Evolutionary conservation across 1,284 basidiomycete species (phyloP).

Genomic region (Cerioporus squamosus): DNA sequence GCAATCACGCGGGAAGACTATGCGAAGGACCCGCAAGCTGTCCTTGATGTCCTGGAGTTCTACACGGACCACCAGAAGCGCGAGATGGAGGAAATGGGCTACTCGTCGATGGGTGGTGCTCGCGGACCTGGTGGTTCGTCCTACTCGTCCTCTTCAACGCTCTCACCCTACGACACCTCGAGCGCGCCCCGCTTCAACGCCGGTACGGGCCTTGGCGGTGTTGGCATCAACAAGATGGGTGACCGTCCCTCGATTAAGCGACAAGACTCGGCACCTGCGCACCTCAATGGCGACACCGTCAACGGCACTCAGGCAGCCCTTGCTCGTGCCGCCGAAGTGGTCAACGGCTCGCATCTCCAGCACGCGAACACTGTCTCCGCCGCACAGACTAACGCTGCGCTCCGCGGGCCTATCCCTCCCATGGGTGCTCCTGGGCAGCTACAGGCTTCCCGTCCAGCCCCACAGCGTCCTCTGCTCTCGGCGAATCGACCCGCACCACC

Average conservation of each 20-base stretch:
- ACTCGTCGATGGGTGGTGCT: conserved; percentile 18
- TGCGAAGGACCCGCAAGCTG: conserved; percentile 95
- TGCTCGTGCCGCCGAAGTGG: conserved; percentile 61
- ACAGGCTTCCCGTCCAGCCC: conserved; percentile 58
- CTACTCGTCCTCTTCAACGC: conserved; percentile 26
- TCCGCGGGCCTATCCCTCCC: conserved; percentile 37
- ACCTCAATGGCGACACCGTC: conserved; percentile 46
- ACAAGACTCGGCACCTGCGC: conserved; percentile 63
- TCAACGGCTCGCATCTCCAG: conserved; percentile 61
- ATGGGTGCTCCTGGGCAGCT: conserved; percentile 33
- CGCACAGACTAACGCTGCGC: conserved; percentile 24
- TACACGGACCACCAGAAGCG: conserved; percentile 97
- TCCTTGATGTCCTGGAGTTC: conserved; percentile 96
- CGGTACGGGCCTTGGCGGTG: conserved; percentile 83
- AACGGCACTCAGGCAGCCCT: conserved; percentile 52
- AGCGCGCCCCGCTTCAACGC: conserved; percentile 80
- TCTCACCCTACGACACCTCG: conserved; percentile 41
- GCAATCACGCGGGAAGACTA: conserved; percentile 99
- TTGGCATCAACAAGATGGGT: conserved; percentile 46
- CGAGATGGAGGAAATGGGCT: conserved; percentile 76
- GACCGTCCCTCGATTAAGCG: conserved; percentile 52
- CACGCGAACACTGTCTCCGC: conserved; percentile 45
- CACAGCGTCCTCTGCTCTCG: conserved; percentile 53
- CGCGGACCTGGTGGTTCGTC: conserved; percentile 9
- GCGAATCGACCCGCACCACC: conserved; percentile 55